phyloP scores from a whole-genome alignment of 1,139 yeast genomes.

The Yamadazyma buinensis region DNA sequence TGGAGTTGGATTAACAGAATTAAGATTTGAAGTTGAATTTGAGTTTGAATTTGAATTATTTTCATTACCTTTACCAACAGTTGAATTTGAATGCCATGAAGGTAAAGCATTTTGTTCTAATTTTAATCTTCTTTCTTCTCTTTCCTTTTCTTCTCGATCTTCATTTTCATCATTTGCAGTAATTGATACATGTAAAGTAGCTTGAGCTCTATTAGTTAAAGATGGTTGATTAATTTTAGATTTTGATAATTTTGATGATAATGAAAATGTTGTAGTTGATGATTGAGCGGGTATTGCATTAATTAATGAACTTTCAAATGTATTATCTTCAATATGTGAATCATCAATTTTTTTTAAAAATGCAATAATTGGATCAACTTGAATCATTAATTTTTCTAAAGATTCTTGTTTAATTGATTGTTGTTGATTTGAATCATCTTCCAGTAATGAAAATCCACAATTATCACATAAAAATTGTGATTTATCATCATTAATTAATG shows the following conservation, averaged over 20 bases:
- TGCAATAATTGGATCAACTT: slow-evolving; percentile 83
- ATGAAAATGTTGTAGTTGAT: slow-evolving; percentile 59
- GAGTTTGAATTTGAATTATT: slow-evolving; percentile 18
- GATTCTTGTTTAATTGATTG: slow-evolving; percentile 79
- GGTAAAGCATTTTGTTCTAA: slow-evolving; percentile 94
- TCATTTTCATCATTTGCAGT: slow-evolving; percentile 86
- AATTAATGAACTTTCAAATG: slow-evolving; percentile 75
- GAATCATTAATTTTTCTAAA: slow-evolving; percentile 80
- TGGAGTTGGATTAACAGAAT: background rate
- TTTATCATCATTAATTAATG: slow-evolving; percentile 73
- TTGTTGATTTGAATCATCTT: slow-evolving; percentile 85
- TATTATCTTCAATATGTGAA: slow-evolving; percentile 78
- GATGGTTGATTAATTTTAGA: slow-evolving; percentile 29
- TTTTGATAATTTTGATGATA: slow-evolving; percentile 30
- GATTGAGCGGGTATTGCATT: slow-evolving; percentile 83
- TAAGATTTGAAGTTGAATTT: slow-evolving; percentile 9
- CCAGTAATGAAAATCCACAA: slow-evolving; percentile 73
- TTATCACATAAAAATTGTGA: slow-evolving; percentile 81
- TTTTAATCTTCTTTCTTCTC: slow-evolving; percentile 66
- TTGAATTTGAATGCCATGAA: slow-evolving; percentile 90
- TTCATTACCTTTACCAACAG: slow-evolving; percentile 57
- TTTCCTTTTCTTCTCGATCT: slow-evolving; percentile 60
- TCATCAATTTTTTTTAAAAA: slow-evolving; percentile 85
- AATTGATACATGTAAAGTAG: slow-evolving; percentile 86
- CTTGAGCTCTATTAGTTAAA: slow-evolving; percentile 44